Percentiles rank a stretch among this genome's conserved stretches.
These are phyloP conservation scores for Diddensiella caesifluorescens DNA, from an alignment of 805 yeast species.

Conservation along the genomic window DNA sequence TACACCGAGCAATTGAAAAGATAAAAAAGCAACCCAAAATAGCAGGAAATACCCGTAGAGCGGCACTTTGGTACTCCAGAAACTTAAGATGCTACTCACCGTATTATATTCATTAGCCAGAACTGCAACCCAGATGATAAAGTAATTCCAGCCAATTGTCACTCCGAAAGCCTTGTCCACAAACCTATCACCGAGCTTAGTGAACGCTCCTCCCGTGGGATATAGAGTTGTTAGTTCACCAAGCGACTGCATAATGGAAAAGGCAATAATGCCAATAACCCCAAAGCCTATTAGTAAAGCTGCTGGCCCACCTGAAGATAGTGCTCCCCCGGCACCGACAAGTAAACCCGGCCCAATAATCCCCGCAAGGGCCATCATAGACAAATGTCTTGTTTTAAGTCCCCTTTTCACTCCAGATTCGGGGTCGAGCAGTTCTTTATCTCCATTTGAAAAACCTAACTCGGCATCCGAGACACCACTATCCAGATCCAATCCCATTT, in stretches of 20 bases:
- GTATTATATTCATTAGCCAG: conserved; percentile 49
- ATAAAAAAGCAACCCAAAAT: conserved; percentile 47
- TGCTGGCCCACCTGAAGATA: conserved; percentile 46
- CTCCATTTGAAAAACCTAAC: neutral
- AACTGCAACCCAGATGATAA: conserved; percentile 45
- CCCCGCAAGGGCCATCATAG: conserved; percentile 81
- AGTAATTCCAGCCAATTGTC: conserved; percentile 45
- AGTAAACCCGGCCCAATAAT: conserved; percentile 80
- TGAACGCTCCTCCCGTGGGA: conserved; percentile 52
- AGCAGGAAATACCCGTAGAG: conserved; percentile 45
- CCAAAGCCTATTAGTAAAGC: conserved; percentile 47
- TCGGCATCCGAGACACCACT: neutral
- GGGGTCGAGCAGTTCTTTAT: conserved; percentile 23
- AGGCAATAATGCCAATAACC: conserved; percentile 47
- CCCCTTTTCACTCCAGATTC: conserved; percentile 36
- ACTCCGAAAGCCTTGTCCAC: conserved; percentile 45
- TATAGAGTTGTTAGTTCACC: conserved; percentile 52
- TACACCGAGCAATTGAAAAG: conserved; percentile 47
- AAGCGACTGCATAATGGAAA: conserved; percentile 47
- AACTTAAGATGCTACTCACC: conserved; percentile 38
- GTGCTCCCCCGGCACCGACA: conserved; percentile 52
- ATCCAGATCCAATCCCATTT: no score
- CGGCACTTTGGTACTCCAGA: conserved; percentile 44
- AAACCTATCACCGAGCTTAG: conserved; percentile 43
- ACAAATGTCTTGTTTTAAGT: conserved; percentile 60